A percentile compares a stretch with the other conserved stretches of the same genome.
These are phyloP conservation scores for Dalbergia cochinchinensis DNA, from an alignment of 306 rosid species.

Conservation along the genomic window DNA sequence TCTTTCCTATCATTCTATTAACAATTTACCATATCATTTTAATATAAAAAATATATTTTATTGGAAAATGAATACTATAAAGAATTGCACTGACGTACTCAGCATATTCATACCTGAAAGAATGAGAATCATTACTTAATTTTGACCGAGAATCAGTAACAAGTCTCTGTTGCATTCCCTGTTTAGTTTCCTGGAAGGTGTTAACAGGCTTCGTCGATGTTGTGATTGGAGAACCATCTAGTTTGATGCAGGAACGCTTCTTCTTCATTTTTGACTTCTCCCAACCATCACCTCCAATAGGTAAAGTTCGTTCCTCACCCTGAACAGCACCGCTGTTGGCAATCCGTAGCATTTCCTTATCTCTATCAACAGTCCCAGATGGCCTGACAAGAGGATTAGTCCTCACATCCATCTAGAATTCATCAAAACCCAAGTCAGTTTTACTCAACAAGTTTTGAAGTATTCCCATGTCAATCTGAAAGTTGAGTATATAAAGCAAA, in stretches of 20 bases:
- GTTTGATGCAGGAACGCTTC: conserved; percentile 93
- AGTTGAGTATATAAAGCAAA: conserved; percentile 42
- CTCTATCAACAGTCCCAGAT: conserved; percentile 83
- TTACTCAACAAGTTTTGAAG: conserved; percentile 30
- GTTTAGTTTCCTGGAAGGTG: conserved; percentile 85
- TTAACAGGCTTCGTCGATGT: conserved; percentile 71
- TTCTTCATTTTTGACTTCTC: conserved; percentile 96
- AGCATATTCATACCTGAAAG: conserved; percentile 76
- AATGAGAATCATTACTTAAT: conserved; percentile 80
- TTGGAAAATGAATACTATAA: conserved; percentile 31
- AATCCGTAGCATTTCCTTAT: conserved; percentile 83
- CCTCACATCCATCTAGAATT: conserved; percentile 82
- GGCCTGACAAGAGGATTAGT: conserved; percentile 79
- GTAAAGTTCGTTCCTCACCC: conserved; percentile 83
- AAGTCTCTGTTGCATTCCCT: conserved; percentile 85
- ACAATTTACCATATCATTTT: too few species aligned
- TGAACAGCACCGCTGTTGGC: conserved; percentile 70
- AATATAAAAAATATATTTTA: background rate
- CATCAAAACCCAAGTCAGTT: conserved; percentile 49
- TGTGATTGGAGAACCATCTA: conserved; percentile 81
- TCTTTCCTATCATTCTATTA: conserved; percentile 1
- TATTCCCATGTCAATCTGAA: conserved; percentile 31
- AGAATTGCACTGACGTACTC: background rate
- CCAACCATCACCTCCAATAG: conserved; percentile 94
- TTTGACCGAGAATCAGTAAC: conserved; percentile 83